Conservation (phyloP, 441 rosid genomes). For the Metrosideros polymorpha region DNA sequence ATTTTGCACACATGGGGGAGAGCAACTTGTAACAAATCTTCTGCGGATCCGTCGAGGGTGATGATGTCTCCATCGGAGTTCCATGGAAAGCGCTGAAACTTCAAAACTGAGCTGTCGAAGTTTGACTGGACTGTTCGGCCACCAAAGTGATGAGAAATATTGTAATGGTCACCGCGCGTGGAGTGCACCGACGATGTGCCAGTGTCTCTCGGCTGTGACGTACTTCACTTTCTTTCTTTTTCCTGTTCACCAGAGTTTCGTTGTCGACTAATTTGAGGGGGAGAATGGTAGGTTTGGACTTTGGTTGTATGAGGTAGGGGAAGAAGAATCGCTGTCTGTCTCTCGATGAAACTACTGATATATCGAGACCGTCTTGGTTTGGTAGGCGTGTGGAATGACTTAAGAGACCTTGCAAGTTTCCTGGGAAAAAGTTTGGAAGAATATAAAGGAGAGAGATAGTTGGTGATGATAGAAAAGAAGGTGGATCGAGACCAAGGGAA, state of each 20-base stretch:
- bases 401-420: not conserved
- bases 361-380: not conserved
- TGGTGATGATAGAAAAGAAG: not conserved
- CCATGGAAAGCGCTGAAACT: not conserved
- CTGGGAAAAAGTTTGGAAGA: not conserved
- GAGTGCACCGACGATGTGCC: too few species aligned
- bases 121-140: not conserved
- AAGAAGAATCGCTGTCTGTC: too few species aligned
- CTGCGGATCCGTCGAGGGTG: not conserved
- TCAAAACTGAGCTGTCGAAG: not conserved
- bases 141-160: too few species aligned
- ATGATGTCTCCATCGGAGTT: not conserved
- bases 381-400: not conserved
- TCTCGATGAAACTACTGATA: too few species aligned
- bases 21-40: not conserved
- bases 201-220: too few species aligned
- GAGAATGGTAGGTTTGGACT: not conserved
- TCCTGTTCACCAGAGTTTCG: not conserved
- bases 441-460: not conserved
- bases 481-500: not conserved
- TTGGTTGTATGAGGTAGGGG: not conserved
- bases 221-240: too few species aligned
- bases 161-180: too few species aligned
- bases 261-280: not conserved
- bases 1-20: not conserved